Base-by-base conservation (phyloP, 192 early-diverging fungal genomes). In the Mortierella claussenii region DNA sequence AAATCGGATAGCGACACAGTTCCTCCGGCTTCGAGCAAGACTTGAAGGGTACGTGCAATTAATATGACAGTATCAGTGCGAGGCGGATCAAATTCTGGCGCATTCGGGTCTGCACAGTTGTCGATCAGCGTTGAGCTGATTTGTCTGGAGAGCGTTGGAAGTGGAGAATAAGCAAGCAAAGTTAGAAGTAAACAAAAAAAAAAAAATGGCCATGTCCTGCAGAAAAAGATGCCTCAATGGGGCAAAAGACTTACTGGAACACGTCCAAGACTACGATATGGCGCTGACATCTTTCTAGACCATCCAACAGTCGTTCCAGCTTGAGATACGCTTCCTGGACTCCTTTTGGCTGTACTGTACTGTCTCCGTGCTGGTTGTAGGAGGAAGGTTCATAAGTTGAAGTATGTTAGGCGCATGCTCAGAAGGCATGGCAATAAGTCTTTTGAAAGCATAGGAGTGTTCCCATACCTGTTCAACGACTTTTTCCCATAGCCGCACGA, bases 251-350 rank as follows among this genome's bases (percentile, higher is more conserved):
- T 55, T 76, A 67, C 64, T 76, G 58, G n/a, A 76, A 24, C 4
- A 76, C 65, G 28, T 76, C 73, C 36, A 76, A 24, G 9, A 37
- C 60, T 24, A 76, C 53, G 15, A 76, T 67, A 6, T 56, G 57
- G 1, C 43, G 43, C 26, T 76, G 73, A 32, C 51, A 51, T 42
- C 73, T 42, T 18, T 66, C 73, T 20, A 67, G 51, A 26, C 49
- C 30, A 44, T 76, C 63, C 21, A 76, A 43, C 0, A 76, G 57
- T 12, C 51, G 40, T 13, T 62, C 59, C 23, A 76, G 59, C 30
- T 50, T 66, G 9, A 61, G 30, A 13, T 55, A 47, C 0, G 54
- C 52, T 30, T 76, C 73, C 37, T 60, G 65, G 49, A 48, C 26
- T 34, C 73, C 64, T 23, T 42, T 42, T 21, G 45, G 51, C n/a